Evolutionary conservation across 2,329 filamentous ascomycete species (phyloP).

Genomic region (Tetracladium maxilliforme): DNA sequence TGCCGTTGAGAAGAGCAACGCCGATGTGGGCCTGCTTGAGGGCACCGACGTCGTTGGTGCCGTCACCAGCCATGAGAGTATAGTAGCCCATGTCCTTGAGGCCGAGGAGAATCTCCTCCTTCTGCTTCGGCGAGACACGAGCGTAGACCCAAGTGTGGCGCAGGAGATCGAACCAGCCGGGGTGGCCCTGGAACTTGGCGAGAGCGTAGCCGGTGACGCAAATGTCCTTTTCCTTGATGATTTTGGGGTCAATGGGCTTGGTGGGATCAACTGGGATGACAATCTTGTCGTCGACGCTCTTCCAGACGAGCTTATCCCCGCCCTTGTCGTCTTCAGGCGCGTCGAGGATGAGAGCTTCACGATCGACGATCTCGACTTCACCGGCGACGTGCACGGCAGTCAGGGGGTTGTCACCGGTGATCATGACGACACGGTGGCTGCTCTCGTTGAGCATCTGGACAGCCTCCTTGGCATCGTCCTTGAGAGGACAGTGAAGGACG

Average conservation of each 20-base stretch:
- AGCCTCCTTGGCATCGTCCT: slow-evolving; percentile 87
- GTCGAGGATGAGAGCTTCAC: slow-evolving; percentile 87
- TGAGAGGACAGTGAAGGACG: slow-evolving; percentile 87
- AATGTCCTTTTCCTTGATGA: slow-evolving; percentile 75
- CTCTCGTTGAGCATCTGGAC: slow-evolving; percentile 98
- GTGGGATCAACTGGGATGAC: slow-evolving; percentile 76
- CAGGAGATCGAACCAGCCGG: slow-evolving; percentile 62
- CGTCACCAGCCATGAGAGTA: slow-evolving; percentile 96
- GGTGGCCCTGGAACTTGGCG: slow-evolving; percentile 71
- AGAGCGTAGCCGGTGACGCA: slow-evolving; percentile 94
- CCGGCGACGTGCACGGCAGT: slow-evolving; percentile 92
- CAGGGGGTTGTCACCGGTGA: slow-evolving; percentile 93
- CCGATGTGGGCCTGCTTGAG: slow-evolving; percentile 97
- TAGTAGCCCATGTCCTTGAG: slow-evolving; percentile 96
- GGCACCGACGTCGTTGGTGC: slow-evolving; percentile 94
- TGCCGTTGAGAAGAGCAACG: slow-evolving; percentile 89
- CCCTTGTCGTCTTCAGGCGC: slow-evolving; percentile 80
- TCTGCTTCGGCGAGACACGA: slow-evolving; percentile 94
- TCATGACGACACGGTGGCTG: slow-evolving; percentile 97
- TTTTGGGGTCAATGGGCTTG: slow-evolving; percentile 64
- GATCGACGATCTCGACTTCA: slow-evolving; percentile 94
- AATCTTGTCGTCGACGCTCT: slow-evolving; percentile 81
- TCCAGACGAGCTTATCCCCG: slow-evolving; percentile 78
- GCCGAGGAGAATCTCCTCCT: slow-evolving; percentile 94
- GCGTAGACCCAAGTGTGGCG: slow-evolving; percentile 96